phyloP scores from a whole-genome alignment of 495 filamentous ascomycete species.

The Cercophora scortea region DNA sequence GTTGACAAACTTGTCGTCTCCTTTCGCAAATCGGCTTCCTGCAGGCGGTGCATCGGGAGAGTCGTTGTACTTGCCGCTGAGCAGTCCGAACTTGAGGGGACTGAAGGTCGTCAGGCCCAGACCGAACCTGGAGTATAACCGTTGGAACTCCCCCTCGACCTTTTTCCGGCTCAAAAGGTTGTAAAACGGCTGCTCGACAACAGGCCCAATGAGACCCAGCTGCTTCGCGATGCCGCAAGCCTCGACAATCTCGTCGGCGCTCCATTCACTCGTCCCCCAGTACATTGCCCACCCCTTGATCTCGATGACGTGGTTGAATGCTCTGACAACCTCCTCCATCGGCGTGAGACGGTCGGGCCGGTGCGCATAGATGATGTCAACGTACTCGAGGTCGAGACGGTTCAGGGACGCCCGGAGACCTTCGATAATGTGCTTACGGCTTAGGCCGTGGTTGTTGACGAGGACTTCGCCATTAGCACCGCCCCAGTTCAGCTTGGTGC shows the following conservation, averaged over 20 bases:
- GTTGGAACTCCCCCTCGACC: constrained; percentile 57
- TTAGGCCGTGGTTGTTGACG: constrained; percentile 49
- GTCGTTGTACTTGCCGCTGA: constrained; percentile 75
- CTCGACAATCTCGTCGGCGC: constrained; percentile 46
- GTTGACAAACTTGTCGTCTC: constrained; percentile 27
- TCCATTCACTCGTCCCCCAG: constrained; percentile 58
- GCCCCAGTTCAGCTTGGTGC: constrained; percentile 65
- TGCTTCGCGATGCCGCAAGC: constrained; percentile 47
- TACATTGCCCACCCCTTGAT: constrained; percentile 58
- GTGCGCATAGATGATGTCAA: constrained; percentile 71
- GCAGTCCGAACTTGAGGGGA: constrained; percentile 57
- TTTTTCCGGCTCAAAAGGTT: constrained; percentile 48
- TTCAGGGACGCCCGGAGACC: constrained; percentile 51
- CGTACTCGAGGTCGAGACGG: constrained; percentile 56
- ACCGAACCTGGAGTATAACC: constrained; percentile 53
- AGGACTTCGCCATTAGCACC: constrained; percentile 47
- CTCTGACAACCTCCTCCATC: constrained; percentile 70
- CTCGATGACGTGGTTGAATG: constrained; percentile 65
- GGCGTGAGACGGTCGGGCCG: constrained; percentile 65
- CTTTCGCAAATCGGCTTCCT: constrained; percentile 39
- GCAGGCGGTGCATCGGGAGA: constrained; percentile 40
- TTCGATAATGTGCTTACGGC: constrained; percentile 68
- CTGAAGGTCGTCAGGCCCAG: constrained; percentile 62
- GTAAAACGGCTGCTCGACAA: constrained; percentile 53
- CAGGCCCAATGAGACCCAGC: constrained; percentile 48